Conservation (phyloP, 169 alveolate species). For the Eimeria necatrix region DNA sequence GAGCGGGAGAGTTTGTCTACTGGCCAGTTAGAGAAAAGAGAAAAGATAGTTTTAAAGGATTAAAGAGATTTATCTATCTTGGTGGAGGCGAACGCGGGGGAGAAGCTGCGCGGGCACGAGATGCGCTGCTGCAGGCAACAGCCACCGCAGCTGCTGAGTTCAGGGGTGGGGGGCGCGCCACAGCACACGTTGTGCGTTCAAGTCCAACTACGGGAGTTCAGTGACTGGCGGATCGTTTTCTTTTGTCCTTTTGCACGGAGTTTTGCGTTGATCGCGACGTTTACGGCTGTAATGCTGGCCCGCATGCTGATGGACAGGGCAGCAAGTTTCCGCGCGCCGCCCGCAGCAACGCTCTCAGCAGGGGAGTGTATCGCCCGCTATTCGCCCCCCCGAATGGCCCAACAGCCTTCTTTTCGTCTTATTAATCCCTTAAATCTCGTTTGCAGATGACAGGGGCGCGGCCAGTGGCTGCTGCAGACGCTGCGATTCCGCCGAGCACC, state of each 20-base stretch:
- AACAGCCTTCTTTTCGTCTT: background rate
- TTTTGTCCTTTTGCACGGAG: slow-evolving; percentile 37
- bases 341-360: background rate
- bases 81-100: background rate
- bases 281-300: slow-evolving; percentile 13
- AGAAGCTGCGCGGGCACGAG: background rate
- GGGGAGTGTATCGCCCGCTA: background rate
- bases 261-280: background rate
- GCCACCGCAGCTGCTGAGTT: slow-evolving; percentile 24
- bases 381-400: slow-evolving; percentile 18
- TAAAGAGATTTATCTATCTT: background rate
- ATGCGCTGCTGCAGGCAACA: background rate
- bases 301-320: slow-evolving; percentile 57
- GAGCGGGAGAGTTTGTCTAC: background rate
- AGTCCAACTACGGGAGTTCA: background rate
- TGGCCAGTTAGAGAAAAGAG: background rate
- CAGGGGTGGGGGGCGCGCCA: slow-evolving; percentile 43
- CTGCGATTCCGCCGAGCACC: background rate
- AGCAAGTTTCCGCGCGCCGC: slow-evolving; percentile 1
- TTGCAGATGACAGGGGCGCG: slow-evolving; percentile 60
- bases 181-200: background rate
- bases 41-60: background rate
- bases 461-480: background rate
- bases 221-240: background rate
- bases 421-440: slow-evolving; percentile 36